Evolutionary conservation across 108 stramenopile genomes (phyloP), one percentile per base, ranked within the genome.

Genomic region (Nitzschia putrida): DNA sequence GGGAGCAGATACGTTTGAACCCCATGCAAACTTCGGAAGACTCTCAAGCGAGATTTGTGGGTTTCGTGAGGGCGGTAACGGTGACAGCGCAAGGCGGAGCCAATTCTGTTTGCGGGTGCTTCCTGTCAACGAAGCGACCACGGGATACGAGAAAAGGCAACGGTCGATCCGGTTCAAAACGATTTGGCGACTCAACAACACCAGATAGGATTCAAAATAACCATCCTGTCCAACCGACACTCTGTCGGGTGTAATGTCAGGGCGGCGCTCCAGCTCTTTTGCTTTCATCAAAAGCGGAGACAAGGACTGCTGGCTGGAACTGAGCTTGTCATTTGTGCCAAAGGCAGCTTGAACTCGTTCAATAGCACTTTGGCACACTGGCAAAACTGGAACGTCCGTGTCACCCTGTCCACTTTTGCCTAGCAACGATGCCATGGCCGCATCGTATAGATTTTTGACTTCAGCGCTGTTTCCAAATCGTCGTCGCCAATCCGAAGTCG

Each of bases 161-260:
- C 58, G 71, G 43, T 76, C 77, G 34, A 66, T 67, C 37, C 78
- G 61, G 7, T 61, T 16, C 24, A 51, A 7, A 57, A 84, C 53
- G 11, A 77, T 76, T 22, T 72, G 75, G 21, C 83, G 83, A 51
- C 65, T 66, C 38, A 84, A 66, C 53, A 78, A 77, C 71, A 64
- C 78, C 66, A 78, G 50, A 47, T 78, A 78, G 13, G 76, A 77
- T 18, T 66, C 61, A 21, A 57, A 53, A 51, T 64, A 78, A 10
- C 64, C 63, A 49, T 65, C 69, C 5, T 38, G 38, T 2, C 69
- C 53, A 37, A 71, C 64, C 24, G 25, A 10, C 9, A 57, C 56
- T 66, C 76, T 58, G 8, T 53, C 10, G 24, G 69, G 37, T 18
- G 69, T 61, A 4, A 77, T 56, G n/a, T 60, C 43, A 4, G 69